Conservation (phyloP, 768 basidiomycete species). For the Lyophyllum semitale region DNA sequence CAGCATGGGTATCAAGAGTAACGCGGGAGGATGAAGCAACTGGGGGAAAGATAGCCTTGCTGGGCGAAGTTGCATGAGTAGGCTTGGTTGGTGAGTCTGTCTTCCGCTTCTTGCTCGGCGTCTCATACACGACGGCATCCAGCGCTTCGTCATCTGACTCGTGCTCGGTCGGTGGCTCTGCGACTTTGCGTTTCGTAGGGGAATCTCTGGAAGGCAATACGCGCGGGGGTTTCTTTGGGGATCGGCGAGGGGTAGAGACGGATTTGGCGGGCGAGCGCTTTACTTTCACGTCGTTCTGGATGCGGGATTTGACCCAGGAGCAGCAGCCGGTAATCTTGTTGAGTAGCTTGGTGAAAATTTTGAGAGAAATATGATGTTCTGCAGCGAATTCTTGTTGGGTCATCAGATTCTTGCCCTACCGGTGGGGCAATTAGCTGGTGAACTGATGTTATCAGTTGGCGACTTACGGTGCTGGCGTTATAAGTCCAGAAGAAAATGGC, state of each 20-base stretch:
- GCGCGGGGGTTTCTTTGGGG: constrained; percentile 25
- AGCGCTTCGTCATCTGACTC: constrained; percentile 28
- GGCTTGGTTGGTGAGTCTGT: constrained; percentile 21
- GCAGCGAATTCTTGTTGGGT: constrained; percentile 21
- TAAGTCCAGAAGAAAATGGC: constrained; percentile 51
- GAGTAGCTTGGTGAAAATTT: constrained; percentile 23
- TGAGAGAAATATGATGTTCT: constrained; percentile 22
- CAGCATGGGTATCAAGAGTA: not conserved
- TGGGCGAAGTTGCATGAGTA: constrained; percentile 4
- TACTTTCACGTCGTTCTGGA: constrained; percentile 18
- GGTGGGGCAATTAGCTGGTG: not conserved
- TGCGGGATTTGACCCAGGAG: constrained; percentile 19
- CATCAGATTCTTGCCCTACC: constrained; percentile 12
- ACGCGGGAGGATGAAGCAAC: constrained; percentile 18
- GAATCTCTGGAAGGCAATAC: constrained; percentile 37
- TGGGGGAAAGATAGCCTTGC: constrained; percentile 13
- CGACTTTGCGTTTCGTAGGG: constrained; percentile 37
- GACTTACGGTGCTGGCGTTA: constrained; percentile 38
- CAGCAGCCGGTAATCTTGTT: constrained; percentile 25
- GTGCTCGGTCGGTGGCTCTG: constrained; percentile 8
- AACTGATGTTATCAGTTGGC: not conserved
- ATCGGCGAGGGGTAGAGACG: constrained; percentile 19
- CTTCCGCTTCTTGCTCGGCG: constrained; percentile 45
- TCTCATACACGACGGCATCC: constrained; percentile 31
- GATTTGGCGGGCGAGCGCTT: constrained; percentile 18